Evolutionary conservation across 192 early-diverging fungal species (phyloP), one percentile per base, ranked within the genome.

Genomic region (Haplosporangium gracile): DNA sequence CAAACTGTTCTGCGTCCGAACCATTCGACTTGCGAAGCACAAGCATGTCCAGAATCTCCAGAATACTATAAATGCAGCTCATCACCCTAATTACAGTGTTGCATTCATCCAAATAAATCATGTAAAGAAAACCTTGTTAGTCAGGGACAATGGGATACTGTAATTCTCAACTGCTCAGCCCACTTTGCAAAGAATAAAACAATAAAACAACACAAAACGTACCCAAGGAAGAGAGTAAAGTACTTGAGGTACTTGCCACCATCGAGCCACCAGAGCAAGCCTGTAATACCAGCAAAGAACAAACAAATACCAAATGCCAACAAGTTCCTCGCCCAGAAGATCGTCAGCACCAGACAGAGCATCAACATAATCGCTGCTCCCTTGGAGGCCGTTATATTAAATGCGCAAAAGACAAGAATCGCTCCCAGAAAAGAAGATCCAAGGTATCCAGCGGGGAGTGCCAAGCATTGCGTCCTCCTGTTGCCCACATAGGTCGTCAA

Each of bases 11-110:
- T 5, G 98, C 97, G 84, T 98, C 98, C n/a, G 95, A 96, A 79
- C 97, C 96, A 81, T 98, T 96, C n/a, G 96, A 95, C 89, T 98
- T 98, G 65, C 96, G 90, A 75, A 94, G 90, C 5, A 98, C 91
- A 20, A 97, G 90, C 90, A 99, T 97, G 57, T 99, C 98, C 70
- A 99, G 86, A 87, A 99, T 99, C 89, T 99, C 98, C 95, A 97
- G 97, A 38, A 98, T 91, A 70, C 95, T 94, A 83, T 99, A 99
- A 42, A 98, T 90, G 36, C 96, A 94, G 5, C 93, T 95, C 98
- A 99, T 99, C 22, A 97, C 95, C 43, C 97, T 95, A 85, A 15
- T 65, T 13, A n/a, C n/a, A n/a, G n/a, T n/a, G 13, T 65, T 32
- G 60, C 36, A 36, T 36, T 32, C 13, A 29, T 15, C 6, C 16